Percentiles rank a stretch among this genome's conserved stretches.
Evolutionary conservation across 163 green algal species (phyloP).

Genomic region (Scenedesmus sp.): DNA sequence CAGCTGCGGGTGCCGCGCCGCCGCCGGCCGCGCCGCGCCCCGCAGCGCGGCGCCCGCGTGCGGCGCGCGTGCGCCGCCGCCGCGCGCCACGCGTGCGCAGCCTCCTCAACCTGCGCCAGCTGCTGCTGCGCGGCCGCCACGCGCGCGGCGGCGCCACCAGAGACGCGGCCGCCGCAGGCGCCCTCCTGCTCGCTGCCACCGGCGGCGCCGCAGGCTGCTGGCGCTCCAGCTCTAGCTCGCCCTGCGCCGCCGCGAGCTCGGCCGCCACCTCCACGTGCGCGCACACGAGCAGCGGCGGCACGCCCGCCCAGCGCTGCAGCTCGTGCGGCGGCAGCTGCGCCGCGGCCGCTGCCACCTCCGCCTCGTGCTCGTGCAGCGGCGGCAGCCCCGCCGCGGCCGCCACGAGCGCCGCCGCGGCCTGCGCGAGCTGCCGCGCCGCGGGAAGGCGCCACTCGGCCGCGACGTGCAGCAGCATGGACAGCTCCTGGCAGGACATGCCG

Average conservation of each 20-base stretch:
- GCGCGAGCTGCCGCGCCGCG: conserved; percentile 24
- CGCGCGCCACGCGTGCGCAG: not conserved
- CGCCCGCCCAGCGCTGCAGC: no score
- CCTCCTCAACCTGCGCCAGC: no score
- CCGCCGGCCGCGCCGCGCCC: no score
- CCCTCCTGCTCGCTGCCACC: conserved; percentile 10
- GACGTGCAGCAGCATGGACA: conserved; percentile 42
- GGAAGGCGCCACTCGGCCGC: conserved; percentile 37
- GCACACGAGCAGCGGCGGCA: not conserved
- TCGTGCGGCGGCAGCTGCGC: not conserved
- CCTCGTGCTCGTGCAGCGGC: conserved; percentile 6
- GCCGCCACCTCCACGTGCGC: not conserved
- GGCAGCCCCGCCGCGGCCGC: not conserved
- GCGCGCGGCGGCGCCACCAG: not conserved
- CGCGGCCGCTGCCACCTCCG: not conserved
- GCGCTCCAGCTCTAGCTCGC: not conserved
- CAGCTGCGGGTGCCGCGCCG: not conserved
- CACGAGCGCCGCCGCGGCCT: not conserved
- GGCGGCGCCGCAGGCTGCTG: not conserved
- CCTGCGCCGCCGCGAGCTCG: conserved; percentile 8
- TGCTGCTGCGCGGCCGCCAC: not conserved
- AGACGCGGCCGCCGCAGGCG: not conserved
- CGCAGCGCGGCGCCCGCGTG: no score
- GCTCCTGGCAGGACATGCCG: conserved; percentile 16
- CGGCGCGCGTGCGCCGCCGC: no score